A percentile compares a stretch with the other conserved stretches of the same genome.
Evolutionary conservation across 1,284 basidiomycete genomes (phyloP).

Genomic region (Sparassis latifolia): DNA sequence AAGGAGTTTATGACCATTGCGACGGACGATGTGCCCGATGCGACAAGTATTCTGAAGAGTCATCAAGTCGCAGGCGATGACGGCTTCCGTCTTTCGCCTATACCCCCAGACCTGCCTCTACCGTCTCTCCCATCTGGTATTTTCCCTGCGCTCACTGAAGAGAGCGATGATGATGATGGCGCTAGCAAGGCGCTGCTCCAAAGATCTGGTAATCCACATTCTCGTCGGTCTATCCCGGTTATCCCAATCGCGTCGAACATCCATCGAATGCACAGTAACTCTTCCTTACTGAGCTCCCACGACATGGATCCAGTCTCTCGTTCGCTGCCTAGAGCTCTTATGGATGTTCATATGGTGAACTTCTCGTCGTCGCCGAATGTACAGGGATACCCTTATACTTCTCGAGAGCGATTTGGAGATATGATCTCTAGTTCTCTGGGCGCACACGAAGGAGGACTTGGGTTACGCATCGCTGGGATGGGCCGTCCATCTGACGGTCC

Average conservation of each 20-base stretch:
- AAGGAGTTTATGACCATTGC: slow-evolving; percentile 20
- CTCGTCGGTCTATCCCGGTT: slow-evolving; percentile 18
- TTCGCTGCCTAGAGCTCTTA: slow-evolving; percentile 25
- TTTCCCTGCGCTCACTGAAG: slow-evolving; percentile 28
- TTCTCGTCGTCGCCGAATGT: slow-evolving; percentile 25
- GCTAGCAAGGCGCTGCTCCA: slow-evolving; percentile 11
- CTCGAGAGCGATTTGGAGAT: slow-evolving; percentile 15
- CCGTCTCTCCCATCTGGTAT: slow-evolving; percentile 27
- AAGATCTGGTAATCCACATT: slow-evolving; percentile 9
- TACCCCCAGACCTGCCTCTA: slow-evolving; percentile 24
- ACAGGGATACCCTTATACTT: slow-evolving; percentile 13
- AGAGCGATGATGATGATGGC: slow-evolving; percentile 27
- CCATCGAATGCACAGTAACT: slow-evolving; percentile 18
- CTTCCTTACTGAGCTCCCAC: slow-evolving; percentile 14
- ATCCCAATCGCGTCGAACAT: slow-evolving; percentile 21
- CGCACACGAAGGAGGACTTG: slow-evolving; percentile 12
- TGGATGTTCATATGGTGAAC: slow-evolving; percentile 26
- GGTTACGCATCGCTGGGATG: slow-evolving; percentile 10
- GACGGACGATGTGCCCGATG: slow-evolving; percentile 15
- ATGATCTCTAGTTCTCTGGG: slow-evolving; percentile 11
- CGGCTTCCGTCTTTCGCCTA: slow-evolving; percentile 33
- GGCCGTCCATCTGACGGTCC: slow-evolving; percentile 11
- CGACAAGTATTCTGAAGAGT: slow-evolving; percentile 15
- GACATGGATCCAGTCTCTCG: slow-evolving; percentile 20
- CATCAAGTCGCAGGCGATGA: slow-evolving; percentile 22